Percentiles rank a stretch among this genome's conserved stretches.
Conservation (phyloP, 768 basidiomycete genomes). For the Suillus tomentosus region DNA sequence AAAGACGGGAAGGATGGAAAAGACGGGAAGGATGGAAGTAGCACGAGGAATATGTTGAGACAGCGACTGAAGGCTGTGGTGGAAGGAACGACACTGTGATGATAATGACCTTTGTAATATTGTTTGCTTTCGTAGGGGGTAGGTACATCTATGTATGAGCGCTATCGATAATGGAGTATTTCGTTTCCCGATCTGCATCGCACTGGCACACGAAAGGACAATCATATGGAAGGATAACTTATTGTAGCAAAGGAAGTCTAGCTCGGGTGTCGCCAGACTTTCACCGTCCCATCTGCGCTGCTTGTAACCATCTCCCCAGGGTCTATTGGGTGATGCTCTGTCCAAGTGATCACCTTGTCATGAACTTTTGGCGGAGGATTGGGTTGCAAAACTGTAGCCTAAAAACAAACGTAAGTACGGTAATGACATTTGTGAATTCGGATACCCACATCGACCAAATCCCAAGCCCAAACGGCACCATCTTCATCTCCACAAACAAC, state of each 20-base stretch:
- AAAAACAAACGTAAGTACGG: slow-evolving; percentile 9
- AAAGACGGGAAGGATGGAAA: slow-evolving; percentile 19
- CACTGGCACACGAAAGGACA: neutral
- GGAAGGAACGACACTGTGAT: slow-evolving; percentile 29
- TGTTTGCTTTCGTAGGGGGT: neutral
- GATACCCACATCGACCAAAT: slow-evolving; percentile 77
- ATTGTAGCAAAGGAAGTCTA: neutral
- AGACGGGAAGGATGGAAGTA: slow-evolving; percentile 10
- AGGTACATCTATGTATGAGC: neutral
- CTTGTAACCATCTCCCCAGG: slow-evolving; percentile 85
- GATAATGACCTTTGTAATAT: slow-evolving; percentile 24
- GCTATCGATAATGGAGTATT: neutral
- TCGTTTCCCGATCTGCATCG: neutral
- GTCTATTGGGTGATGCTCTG: slow-evolving; percentile 85
- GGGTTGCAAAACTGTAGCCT: slow-evolving; percentile 73
- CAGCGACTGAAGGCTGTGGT: slow-evolving; percentile 34
- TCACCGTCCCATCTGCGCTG: slow-evolving; percentile 88
- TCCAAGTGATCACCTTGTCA: slow-evolving; percentile 86
- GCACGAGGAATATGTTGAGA: slow-evolving; percentile 24
- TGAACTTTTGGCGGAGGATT: slow-evolving; percentile 80
- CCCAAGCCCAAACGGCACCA: slow-evolving; percentile 91
- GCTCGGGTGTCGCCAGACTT: slow-evolving; percentile 73
- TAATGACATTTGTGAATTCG: neutral
- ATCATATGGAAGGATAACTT: too few species aligned
- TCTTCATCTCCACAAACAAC: slow-evolving; percentile 90